These are phyloP conservation scores for Moesziomyces sp. DNA, from an alignment of 1,284 basidiomycete genomes.

Conservation along the genomic window DNA sequence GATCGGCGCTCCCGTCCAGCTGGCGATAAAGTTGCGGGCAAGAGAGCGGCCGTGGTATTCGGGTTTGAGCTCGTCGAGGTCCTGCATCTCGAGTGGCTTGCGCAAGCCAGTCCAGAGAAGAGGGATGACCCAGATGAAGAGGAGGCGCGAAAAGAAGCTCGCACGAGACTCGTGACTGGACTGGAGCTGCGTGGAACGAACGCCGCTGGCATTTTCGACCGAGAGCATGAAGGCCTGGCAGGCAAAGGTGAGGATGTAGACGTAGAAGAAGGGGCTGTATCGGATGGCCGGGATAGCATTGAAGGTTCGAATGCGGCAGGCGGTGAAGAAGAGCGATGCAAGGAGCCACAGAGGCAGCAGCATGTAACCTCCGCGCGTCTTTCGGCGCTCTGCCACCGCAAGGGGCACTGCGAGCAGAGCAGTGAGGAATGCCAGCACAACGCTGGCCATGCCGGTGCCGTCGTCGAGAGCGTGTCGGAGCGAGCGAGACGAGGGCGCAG, in stretches of 20 bases:
- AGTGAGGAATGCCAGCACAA: constrained; percentile 33
- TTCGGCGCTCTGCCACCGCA: constrained; percentile 33
- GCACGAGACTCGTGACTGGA: constrained; percentile 48
- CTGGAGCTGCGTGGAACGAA: constrained; percentile 14
- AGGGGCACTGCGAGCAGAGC: constrained; percentile 33
- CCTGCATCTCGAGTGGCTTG: constrained; percentile 34
- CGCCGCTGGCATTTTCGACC: constrained; percentile 44
- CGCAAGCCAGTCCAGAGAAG: constrained; percentile 44
- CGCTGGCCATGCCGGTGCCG: constrained; percentile 21
- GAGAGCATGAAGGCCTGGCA: constrained; percentile 45
- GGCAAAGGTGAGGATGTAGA: constrained; percentile 34
- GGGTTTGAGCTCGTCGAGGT: constrained; percentile 44
- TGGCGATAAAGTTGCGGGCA: constrained; percentile 20
- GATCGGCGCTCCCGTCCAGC: constrained; percentile 23
- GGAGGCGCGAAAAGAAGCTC: constrained; percentile 48
- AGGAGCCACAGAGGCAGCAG: constrained; percentile 53
- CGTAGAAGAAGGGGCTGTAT: constrained; percentile 34
- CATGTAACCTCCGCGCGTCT: constrained; percentile 40
- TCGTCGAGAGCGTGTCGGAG: constrained; percentile 16
- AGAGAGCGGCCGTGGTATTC: constrained; percentile 38
- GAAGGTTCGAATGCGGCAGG: constrained; percentile 49
- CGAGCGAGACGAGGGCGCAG: constrained; percentile 6
- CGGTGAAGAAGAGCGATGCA: constrained; percentile 32
- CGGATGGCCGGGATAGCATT: constrained; percentile 27
- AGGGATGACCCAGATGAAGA: constrained; percentile 53